These are phyloP conservation scores for Jasminum sambac DNA, from an alignment of 257 asterid genomes.

Conservation along the genomic window DNA sequence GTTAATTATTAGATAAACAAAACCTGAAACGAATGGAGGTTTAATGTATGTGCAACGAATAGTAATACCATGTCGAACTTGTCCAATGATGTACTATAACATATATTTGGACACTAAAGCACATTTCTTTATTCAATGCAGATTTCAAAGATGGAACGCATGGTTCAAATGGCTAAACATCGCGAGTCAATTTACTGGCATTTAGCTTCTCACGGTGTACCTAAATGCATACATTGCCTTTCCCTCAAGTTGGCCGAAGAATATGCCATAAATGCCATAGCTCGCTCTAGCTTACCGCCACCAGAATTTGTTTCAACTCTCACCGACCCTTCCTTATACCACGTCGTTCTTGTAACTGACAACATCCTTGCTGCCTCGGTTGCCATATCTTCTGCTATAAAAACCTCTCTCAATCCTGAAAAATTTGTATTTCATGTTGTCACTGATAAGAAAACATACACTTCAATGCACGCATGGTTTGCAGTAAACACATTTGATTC, in stretches of 20 bases:
- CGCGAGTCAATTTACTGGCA: conserved; percentile 76
- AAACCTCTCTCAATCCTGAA: conserved; percentile 50
- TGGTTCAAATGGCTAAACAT: conserved; percentile 56
- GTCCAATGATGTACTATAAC: too few species aligned
- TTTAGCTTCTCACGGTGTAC: conserved; percentile 74
- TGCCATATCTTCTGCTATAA: conserved; percentile 62
- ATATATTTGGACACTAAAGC: background rate
- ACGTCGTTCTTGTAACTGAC: conserved; percentile 79
- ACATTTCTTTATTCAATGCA: conserved; percentile 27
- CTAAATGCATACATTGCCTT: conserved; percentile 74
- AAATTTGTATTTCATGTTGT: conserved; percentile 75
- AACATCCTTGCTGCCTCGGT: conserved; percentile 90
- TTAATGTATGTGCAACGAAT: too few species aligned
- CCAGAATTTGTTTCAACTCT: conserved; percentile 67
- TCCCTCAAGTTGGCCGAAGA: conserved; percentile 80
- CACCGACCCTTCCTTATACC: conserved; percentile 60
- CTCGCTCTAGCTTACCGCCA: conserved; percentile 72
- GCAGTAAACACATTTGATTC: conserved; percentile 59
- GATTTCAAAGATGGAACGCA: conserved; percentile 65
- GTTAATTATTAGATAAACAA: too few species aligned
- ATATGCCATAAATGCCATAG: conserved; percentile 65
- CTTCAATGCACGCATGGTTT: conserved; percentile 92
- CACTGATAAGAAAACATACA: conserved; percentile 80
- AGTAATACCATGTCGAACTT: too few species aligned
- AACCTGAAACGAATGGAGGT: too few species aligned